Conservation (phyloP, 2,329 filamentous ascomycete species). For the Waltergamsia citrina region DNA sequence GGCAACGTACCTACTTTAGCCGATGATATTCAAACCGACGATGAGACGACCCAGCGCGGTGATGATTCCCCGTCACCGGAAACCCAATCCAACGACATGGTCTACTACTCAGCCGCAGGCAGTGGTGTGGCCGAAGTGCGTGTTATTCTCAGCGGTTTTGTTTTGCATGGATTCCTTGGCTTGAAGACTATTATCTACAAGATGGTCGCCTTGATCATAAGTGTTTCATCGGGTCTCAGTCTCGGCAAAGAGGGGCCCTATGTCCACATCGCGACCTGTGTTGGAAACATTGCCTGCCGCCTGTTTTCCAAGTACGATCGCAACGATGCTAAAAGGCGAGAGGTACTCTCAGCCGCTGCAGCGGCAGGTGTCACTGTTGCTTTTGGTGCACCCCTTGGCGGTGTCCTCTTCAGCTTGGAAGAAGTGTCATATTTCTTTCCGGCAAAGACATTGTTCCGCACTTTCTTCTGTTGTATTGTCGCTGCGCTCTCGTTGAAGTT, state of each 20-base stretch:
- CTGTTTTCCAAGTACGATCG: slow-evolving; percentile 89
- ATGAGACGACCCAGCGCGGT: too few relatives aligned
- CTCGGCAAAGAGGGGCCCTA: slow-evolving; percentile 92
- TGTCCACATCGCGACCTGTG: slow-evolving; percentile 93
- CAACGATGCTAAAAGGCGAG: slow-evolving; percentile 89
- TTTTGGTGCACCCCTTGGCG: slow-evolving; percentile 80
- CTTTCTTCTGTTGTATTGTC: slow-evolving; percentile 96
- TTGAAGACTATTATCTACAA: slow-evolving; percentile 82
- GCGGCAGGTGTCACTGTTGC: slow-evolving; percentile 89
- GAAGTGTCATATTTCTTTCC: slow-evolving; percentile 98
- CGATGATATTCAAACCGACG: slow-evolving; percentile 30
- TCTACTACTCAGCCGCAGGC: slow-evolving; percentile 92
- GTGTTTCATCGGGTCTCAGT: slow-evolving; percentile 85
- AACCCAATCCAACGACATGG: too few relatives aligned
- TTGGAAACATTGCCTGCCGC: slow-evolving; percentile 91
- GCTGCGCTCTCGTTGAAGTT: slow-evolving; percentile 90
- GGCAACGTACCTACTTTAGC: slow-evolving; percentile 29
- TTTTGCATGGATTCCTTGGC: slow-evolving; percentile 90
- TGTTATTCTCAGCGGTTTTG: slow-evolving; percentile 95
- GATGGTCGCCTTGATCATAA: slow-evolving; percentile 71
- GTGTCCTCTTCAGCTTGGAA: slow-evolving; percentile 86
- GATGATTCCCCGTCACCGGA: too few relatives aligned
- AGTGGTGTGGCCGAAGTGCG: slow-evolving; percentile 96
- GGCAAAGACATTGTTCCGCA: slow-evolving; percentile 91
- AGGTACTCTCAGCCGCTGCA: slow-evolving; percentile 86